A percentile compares a stretch with the other conserved stretches of the same genome.
These are phyloP conservation scores for Erodium moschatum DNA, from an alignment of 441 rosid species.

Conservation along the genomic window DNA sequence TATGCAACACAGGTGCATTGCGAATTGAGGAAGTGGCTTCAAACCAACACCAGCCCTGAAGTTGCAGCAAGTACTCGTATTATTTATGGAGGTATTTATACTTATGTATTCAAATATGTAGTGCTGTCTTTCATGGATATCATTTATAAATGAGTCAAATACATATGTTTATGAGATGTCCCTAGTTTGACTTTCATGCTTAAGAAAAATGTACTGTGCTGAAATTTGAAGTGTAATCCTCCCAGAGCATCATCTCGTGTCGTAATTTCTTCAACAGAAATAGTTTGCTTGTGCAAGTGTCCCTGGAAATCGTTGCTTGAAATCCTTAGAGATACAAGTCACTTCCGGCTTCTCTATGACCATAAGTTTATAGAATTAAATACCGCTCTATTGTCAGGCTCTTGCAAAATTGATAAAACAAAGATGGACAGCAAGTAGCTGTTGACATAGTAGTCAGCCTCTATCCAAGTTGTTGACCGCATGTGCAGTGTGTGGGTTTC, in stretches of 20 bases:
- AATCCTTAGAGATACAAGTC: neutral
- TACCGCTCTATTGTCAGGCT: neutral
- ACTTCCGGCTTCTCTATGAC: neutral
- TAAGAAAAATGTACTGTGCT: neutral
- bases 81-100: constrained; percentile 54
- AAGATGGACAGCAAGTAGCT: neutral
- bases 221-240: neutral
- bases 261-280: neutral
- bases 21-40: constrained; percentile 61
- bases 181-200: neutral
- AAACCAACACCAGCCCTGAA: constrained; percentile 41
- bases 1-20: constrained; percentile 42
- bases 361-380: neutral
- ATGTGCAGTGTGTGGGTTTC: neutral
- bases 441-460: neutral
- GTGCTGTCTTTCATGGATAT: neutral
- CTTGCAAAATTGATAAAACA: neutral
- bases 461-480: neutral
- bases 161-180: neutral
- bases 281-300: neutral
- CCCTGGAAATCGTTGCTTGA: neutral
- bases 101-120: neutral
- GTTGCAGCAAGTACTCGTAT: constrained; percentile 51
- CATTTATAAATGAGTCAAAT: neutral
- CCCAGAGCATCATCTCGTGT: neutral